Evolutionary conservation across 1,284 basidiomycete species (phyloP).

Genomic region (Moniliophthora roreri): DNA sequence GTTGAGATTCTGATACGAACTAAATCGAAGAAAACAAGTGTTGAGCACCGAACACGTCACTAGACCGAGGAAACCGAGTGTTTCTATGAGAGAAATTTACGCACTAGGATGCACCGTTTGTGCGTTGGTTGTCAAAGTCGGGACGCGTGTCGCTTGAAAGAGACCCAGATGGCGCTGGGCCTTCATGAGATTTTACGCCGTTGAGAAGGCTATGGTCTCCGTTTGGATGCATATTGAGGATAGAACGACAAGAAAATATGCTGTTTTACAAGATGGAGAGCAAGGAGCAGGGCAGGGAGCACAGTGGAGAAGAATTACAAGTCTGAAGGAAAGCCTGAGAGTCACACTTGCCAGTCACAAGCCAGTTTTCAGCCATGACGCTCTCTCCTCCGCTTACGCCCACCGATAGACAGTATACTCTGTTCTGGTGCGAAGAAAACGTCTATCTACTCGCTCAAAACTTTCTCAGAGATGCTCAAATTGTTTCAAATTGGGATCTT

Average conservation of each 20-base stretch:
- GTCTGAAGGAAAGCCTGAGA: slow-evolving; percentile 3
- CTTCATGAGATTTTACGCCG: slow-evolving; percentile 1
- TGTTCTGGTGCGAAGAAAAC: slow-evolving; percentile 66
- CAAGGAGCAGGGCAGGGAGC: slow-evolving; percentile 2
- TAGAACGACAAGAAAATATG: neutral
- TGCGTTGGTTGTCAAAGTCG: neutral
- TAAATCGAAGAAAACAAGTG: neutral
- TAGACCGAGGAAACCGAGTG: neutral
- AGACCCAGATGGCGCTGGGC: slow-evolving; percentile 2
- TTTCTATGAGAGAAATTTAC: neutral
- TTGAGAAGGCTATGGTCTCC: slow-evolving; percentile 1
- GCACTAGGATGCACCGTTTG: neutral
- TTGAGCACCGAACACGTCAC: neutral
- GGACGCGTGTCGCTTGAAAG: neutral
- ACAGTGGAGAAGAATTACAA: neutral
- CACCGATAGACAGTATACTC: slow-evolving; percentile 24
- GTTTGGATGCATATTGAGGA: slow-evolving; percentile 6
- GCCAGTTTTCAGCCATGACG: slow-evolving; percentile 1
- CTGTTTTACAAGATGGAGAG: neutral
- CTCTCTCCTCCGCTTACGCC: slow-evolving; percentile 10
- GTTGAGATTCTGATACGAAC: neutral
- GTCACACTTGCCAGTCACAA: neutral
- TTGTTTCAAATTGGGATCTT: slow-evolving; percentile 43
- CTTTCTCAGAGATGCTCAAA: slow-evolving; percentile 34
- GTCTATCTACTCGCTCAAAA: slow-evolving; percentile 55